Conservation (phyloP, 257 asterid species). For the Solanum sejunctum region DNA sequence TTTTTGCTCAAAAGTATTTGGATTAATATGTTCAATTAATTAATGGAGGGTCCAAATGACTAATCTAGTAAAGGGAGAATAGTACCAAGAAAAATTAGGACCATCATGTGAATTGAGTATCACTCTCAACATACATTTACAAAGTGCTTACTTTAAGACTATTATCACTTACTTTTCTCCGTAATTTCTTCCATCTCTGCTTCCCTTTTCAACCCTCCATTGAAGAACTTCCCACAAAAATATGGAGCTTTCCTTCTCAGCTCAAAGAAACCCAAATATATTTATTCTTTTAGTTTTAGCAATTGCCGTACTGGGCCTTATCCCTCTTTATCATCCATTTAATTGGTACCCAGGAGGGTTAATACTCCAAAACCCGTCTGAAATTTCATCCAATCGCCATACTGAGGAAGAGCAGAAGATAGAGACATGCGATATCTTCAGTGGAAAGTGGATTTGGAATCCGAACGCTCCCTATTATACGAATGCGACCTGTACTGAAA, state of each 20-base stretch:
- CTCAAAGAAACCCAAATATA: conserved; percentile 1
- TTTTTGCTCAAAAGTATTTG: background rate
- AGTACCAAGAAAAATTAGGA: background rate
- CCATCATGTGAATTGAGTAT: background rate
- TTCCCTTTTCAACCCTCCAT: background rate
- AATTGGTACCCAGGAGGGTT: background rate
- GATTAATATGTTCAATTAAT: background rate
- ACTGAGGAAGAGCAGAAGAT: background rate
- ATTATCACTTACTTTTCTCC: background rate
- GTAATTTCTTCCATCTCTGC: background rate
- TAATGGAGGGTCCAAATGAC: background rate
- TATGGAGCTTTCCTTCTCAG: conserved; percentile 16
- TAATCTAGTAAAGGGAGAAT: background rate
- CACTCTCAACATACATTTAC: background rate
- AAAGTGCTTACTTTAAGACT: background rate
- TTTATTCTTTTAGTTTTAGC: conserved; percentile 7
- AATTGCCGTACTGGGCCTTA: conserved; percentile 15
- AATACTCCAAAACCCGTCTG: background rate
- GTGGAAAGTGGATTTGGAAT: conserved; percentile 52
- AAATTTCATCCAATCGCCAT: background rate
- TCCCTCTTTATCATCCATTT: conserved; percentile 25
- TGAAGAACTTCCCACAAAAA: background rate
- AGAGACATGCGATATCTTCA: conserved; percentile 25
- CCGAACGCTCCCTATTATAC: conserved; percentile 53
- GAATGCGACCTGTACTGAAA: conserved; percentile 13